Evolutionary conservation across 345 rosid species (phyloP).

Genomic region (Eucalyptus lansdowneana): DNA sequence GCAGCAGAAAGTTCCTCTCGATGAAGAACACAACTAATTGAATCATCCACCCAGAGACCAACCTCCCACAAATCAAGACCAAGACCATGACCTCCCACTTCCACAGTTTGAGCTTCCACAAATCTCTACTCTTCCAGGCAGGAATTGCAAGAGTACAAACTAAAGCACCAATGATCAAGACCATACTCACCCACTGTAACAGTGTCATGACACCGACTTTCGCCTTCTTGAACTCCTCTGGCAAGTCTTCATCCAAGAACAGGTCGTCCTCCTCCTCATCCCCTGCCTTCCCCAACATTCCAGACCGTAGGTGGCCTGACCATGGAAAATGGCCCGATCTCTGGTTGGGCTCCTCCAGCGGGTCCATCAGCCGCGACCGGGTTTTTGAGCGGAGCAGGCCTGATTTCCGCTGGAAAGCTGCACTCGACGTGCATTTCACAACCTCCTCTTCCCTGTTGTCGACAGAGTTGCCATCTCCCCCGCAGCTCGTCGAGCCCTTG

Average conservation of each 20-base stretch:
- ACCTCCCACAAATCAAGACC: conserved; percentile 73
- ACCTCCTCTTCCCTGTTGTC: conserved; percentile 8
- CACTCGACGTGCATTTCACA: conserved; percentile 44
- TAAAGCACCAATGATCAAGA: conserved; percentile 44
- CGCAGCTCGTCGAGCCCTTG: not conserved
- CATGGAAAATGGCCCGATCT: conserved; percentile 19
- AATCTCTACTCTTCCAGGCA: conserved; percentile 4
- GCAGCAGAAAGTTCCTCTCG: conserved; percentile 62
- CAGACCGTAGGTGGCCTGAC: conserved; percentile 36
- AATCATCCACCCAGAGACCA: conserved; percentile 81
- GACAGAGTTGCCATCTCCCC: not conserved
- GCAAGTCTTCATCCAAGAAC: conserved; percentile 60
- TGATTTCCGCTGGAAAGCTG: conserved; percentile 13
- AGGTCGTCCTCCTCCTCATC: conserved; percentile 80
- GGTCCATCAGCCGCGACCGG: conserved; percentile 68
- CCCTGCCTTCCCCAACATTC: conserved; percentile 17
- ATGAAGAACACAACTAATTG: conserved; percentile 48
- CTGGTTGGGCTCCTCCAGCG: conserved; percentile 15
- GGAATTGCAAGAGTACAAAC: conserved; percentile 38
- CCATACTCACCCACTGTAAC: conserved; percentile 59
- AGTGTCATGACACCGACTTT: conserved; percentile 24
- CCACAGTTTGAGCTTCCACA: conserved; percentile 62
- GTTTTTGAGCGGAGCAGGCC: conserved; percentile 27
- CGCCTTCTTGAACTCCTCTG: conserved; percentile 49
- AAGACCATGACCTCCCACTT: conserved; percentile 80